Base-by-base conservation (phyloP, 2,329 filamentous ascomycete species). In the Akanthomyces uredinophilus region DNA sequence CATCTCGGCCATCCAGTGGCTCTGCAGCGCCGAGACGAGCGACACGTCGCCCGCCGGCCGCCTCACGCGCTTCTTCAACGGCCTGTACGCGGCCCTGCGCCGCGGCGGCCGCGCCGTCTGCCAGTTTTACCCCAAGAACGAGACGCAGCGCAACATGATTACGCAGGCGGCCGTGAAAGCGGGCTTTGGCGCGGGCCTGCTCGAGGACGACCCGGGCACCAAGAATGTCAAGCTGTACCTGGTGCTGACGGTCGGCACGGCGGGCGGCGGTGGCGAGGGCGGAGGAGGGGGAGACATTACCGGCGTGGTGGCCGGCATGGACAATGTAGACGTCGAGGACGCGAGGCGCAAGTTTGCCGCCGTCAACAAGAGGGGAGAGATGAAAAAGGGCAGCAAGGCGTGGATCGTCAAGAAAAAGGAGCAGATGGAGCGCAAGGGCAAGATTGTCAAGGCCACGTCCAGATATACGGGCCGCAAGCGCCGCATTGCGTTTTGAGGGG, bases 81-180 rank as follows among this genome's bases (percentile, higher is more conserved):
- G 92, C 0, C 77, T 99, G 1, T 99, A 98, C 75, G 90, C 92
- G 0, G 87, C 87, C 64, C 77, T 99, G 65, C 86, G 87, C 66
- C 82, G 95, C 22, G 95, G 95, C 6, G 95, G 92, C 1, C 84
- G 92, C 43, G 95, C 95, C 0, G 94, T 98, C 16, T 96, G 93
- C 73, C 95, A 99, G 71, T 99, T 99, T 75, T 99, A 99, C 74
- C 95, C 95, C 3, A 96, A 96, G 78, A 98, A 99, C 73, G 90
- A 96, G 68, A 82, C 85, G 65, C 95, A 99, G 78, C 86, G 93
- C 71, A 87, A 84, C 70, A 96, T 99, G 93, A 96, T 99, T 68
- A 91, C 88, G 57, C 83, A 85, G 63, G 95, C 95, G 0, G 95
- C 95, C 0, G 89, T 98, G 64, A 92, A 90, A 71, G 95, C 95